Evolutionary conservation across 1,284 basidiomycete genomes (phyloP).

Genomic region (Thecaphora thlaspeos): DNA sequence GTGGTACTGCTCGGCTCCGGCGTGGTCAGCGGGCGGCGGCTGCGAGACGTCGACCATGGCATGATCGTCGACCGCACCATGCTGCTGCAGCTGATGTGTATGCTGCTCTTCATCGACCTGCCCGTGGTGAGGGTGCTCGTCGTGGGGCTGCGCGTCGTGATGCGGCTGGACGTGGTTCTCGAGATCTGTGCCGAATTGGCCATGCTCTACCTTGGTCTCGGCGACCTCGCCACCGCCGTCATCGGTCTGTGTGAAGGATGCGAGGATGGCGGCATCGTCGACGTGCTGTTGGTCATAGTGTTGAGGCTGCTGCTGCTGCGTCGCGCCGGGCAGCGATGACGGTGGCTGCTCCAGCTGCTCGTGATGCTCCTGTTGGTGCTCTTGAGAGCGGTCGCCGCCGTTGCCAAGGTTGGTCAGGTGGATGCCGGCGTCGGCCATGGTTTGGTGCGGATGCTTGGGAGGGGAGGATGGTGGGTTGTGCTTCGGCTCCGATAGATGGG

Average conservation of each 20-base stretch:
- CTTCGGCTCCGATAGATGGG: too few species aligned
- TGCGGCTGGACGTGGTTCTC: slow-evolving; percentile 1
- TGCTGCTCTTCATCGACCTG: background rate
- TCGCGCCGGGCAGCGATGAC: too few species aligned
- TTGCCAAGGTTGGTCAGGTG: background rate
- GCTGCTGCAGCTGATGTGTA: background rate
- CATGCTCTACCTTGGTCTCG: too few species aligned
- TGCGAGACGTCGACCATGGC: background rate
- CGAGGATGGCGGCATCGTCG: background rate
- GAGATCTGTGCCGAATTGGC: too few species aligned
- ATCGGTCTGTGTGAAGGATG: background rate
- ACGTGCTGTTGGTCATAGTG: slow-evolving; percentile 1
- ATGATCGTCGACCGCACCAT: background rate
- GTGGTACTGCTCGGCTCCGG: background rate
- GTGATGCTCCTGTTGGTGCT: background rate
- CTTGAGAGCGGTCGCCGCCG: background rate
- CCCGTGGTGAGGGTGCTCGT: slow-evolving; percentile 1
- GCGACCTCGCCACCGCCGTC: background rate
- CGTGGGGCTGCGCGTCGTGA: background rate
- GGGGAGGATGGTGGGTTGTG: too few species aligned
- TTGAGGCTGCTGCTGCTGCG: slow-evolving; percentile 2
- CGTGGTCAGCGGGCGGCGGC: background rate
- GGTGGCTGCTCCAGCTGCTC: background rate
- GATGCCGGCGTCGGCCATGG: background rate
- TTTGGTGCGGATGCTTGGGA: too few species aligned